Conservation (phyloP, 306 rosid species). For the Ceratonia siliqua region DNA sequence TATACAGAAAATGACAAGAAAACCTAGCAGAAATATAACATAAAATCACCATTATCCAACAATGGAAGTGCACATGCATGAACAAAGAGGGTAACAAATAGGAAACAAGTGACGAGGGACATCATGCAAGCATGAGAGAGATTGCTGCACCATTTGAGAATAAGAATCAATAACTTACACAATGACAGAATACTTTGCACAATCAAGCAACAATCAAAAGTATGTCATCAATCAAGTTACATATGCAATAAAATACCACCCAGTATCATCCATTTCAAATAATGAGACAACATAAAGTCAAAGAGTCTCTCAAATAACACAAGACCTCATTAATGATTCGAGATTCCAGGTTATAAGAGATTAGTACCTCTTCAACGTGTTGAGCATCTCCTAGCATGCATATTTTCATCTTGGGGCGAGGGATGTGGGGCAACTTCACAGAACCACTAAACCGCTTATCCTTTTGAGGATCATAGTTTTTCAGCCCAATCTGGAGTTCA, state of each 20-base stretch:
- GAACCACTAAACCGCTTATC: conserved; percentile 91
- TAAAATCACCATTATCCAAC: background rate
- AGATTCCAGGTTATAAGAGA: background rate
- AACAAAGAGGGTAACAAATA: too few species aligned
- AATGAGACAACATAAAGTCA: background rate
- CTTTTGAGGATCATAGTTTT: conserved; percentile 86
- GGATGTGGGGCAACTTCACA: conserved; percentile 80
- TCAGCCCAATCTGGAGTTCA: conserved; percentile 84
- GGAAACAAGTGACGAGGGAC: background rate
- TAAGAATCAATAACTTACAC: background rate
- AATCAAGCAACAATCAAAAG: too few species aligned
- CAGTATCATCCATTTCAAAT: background rate
- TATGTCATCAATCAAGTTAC: background rate
- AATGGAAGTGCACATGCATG: background rate
- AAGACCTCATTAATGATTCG: background rate
- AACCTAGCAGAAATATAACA: too few species aligned
- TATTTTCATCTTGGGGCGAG: conserved; percentile 85
- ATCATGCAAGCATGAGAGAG: background rate
- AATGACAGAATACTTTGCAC: background rate
- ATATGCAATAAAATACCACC: background rate
- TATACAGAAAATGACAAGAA: too few species aligned
- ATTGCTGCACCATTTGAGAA: background rate
- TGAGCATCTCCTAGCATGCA: conserved; percentile 97
- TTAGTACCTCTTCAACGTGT: conserved; percentile 82
- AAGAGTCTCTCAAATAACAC: background rate